Conservation (phyloP, 1,284 basidiomycete species). For the Vanrija pseudolonga region DNA sequence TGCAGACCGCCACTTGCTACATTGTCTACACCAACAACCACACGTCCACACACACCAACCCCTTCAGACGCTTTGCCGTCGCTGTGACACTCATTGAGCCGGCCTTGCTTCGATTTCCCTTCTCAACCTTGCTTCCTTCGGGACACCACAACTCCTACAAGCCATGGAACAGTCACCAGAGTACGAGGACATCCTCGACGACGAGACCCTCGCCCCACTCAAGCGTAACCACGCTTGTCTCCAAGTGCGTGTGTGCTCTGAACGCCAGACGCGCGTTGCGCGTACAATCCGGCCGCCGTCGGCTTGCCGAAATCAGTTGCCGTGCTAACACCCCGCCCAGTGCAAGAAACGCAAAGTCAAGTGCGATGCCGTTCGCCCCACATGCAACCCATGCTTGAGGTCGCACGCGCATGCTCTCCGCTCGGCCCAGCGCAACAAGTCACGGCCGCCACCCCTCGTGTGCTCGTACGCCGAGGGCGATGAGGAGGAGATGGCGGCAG, state of each 20-base stretch:
- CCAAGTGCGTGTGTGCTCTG: constrained; percentile 9
- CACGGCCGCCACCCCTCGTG: constrained; percentile 22
- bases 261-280: background rate
- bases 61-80: too few relatives aligned
- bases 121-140: background rate
- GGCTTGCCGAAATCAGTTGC: background rate
- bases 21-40: too few relatives aligned
- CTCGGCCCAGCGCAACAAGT: constrained; percentile 36
- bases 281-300: background rate
- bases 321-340: constrained; percentile 6
- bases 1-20: too few relatives aligned
- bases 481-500: constrained; percentile 6
- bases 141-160: background rate
- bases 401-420: constrained; percentile 44
- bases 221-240: constrained; percentile 46
- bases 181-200: constrained; percentile 32
- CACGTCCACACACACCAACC: too few relatives aligned
- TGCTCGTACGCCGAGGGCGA: constrained; percentile 40
- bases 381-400: constrained; percentile 41
- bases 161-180: constrained; percentile 19
- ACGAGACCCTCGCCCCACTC: constrained; percentile 41
- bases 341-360: constrained; percentile 48
- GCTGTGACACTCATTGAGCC: too few relatives aligned
- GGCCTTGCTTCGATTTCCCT: too few relatives aligned
- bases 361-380: constrained; percentile 40